phyloP scores from a whole-genome alignment of 345 rosid species.

The Murraya paniculata region DNA sequence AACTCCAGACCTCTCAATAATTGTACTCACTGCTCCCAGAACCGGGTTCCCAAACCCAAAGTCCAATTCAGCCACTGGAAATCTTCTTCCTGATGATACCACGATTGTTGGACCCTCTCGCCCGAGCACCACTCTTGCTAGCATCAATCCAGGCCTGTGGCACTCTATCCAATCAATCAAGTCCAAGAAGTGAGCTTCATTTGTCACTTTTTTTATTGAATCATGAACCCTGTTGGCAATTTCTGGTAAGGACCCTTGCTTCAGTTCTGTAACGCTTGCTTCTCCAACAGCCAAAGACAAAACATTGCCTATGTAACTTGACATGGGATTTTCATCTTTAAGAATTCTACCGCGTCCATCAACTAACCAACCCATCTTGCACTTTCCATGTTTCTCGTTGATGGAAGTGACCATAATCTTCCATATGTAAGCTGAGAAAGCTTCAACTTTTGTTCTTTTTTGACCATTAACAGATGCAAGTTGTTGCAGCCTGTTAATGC shows the following conservation, averaged over 20 bases:
- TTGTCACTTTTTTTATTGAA: constrained; percentile 53
- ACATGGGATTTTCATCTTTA: constrained; percentile 25
- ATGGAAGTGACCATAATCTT: constrained; percentile 56
- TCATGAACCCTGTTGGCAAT: constrained; percentile 55
- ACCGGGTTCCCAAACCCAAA: constrained; percentile 74
- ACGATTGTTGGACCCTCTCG: constrained; percentile 75
- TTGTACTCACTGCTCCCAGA: constrained; percentile 60
- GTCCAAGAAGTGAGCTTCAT: constrained; percentile 64
- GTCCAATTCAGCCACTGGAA: constrained; percentile 71
- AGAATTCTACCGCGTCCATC: constrained; percentile 65
- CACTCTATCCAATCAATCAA: constrained; percentile 83
- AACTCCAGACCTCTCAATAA: constrained; percentile 63
- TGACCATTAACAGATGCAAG: constrained; percentile 46
- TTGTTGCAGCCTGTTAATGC: constrained; percentile 49
- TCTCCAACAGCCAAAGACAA: constrained; percentile 69
- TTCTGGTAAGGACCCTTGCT: constrained; percentile 48
- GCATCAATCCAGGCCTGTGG: constrained; percentile 85
- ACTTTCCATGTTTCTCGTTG: constrained; percentile 36
- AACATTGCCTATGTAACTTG: constrained; percentile 76
- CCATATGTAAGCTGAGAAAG: constrained; percentile 86
- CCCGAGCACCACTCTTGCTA: constrained; percentile 56
- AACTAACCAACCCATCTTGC: constrained; percentile 92
- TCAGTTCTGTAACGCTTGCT: constrained; percentile 45
- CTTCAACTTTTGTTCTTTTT: constrained; percentile 73
- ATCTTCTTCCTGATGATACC: constrained; percentile 68